Evolutionary conservation across 1,139 yeast genomes (phyloP).

Genomic region (Yamadazyma triangularis): DNA sequence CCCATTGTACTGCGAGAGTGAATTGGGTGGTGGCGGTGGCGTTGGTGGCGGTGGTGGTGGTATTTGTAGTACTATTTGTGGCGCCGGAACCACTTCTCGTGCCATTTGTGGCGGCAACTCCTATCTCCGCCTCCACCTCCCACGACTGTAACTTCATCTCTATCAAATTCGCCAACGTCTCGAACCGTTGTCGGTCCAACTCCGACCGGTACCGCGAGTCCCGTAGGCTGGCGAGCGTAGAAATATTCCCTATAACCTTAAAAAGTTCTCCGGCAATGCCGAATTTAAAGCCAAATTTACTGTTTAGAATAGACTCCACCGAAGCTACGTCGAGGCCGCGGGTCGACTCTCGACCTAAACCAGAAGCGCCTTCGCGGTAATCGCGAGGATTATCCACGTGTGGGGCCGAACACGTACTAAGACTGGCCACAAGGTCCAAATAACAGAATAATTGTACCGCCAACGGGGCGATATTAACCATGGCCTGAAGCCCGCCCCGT

Average conservation of each 20-base stretch:
- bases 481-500: constrained; percentile 15
- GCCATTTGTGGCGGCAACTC: no score
- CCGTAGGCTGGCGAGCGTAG: constrained; percentile 16
- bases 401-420: constrained; percentile 18
- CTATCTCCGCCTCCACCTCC: constrained; percentile 12
- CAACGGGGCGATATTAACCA: constrained; percentile 14
- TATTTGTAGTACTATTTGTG: constrained; percentile 8
- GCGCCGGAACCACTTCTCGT: no score
- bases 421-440: constrained; percentile 16
- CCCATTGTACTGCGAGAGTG: constrained; percentile 18
- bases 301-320: constrained; percentile 14
- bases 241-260: constrained; percentile 19
- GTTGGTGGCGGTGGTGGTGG: constrained; percentile 7
- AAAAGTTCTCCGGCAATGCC: constrained; percentile 20
- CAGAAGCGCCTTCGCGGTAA: no score
- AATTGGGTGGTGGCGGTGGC: constrained; percentile 11
- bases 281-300: constrained; percentile 18
- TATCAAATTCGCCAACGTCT: constrained; percentile 15
- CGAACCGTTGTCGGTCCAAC: constrained; percentile 14
- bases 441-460: constrained; percentile 18
- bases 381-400: constrained; percentile 10
- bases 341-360: no score
- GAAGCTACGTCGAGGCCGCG: constrained; percentile 13
- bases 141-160: constrained; percentile 18
- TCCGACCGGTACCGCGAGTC: constrained; percentile 8